phyloP scores from a whole-genome alignment of 139 green algal species.

The Volvox africanus region DNA sequence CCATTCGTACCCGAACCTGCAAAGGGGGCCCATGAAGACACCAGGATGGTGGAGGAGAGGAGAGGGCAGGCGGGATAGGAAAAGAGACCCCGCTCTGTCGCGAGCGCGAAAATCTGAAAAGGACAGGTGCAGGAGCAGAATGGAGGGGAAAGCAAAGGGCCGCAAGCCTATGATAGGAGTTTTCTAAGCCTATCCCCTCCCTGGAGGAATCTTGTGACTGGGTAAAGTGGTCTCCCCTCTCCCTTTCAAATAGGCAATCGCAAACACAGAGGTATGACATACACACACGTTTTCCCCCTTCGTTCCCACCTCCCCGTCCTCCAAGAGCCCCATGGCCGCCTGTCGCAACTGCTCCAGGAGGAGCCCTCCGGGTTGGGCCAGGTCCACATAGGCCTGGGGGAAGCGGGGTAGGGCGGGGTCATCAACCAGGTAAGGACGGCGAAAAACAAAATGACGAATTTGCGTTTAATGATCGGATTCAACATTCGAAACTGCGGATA shows the following conservation, averaged over 20 bases:
- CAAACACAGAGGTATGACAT: background rate
- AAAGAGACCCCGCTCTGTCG: too few species aligned
- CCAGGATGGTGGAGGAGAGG: too few species aligned
- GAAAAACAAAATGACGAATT: too few species aligned
- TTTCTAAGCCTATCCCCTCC: background rate
- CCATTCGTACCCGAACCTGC: constrained; percentile 46
- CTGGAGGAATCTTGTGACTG: background rate
- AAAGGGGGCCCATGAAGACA: background rate
- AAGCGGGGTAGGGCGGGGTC: background rate
- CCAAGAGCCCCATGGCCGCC: constrained; percentile 29
- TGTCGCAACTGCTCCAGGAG: constrained; percentile 12
- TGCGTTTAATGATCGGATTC: too few species aligned
- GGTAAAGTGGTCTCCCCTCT: too few species aligned
- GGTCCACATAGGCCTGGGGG: constrained; percentile 18
- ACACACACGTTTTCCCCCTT: background rate
- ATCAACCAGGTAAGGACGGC: too few species aligned
- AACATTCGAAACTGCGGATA: too few species aligned
- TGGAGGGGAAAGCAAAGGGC: too few species aligned
- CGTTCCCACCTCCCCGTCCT: constrained; percentile 29
- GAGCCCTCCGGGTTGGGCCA: background rate
- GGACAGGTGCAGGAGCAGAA: too few species aligned
- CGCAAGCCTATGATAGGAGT: too few species aligned
- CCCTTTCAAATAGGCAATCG: background rate
- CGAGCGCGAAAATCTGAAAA: too few species aligned
- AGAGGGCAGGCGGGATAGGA: background rate